These are phyloP conservation scores for Rutidosis leptorrhynchoides DNA, from an alignment of 129 eudicot genomes.

Conservation along the genomic window DNA sequence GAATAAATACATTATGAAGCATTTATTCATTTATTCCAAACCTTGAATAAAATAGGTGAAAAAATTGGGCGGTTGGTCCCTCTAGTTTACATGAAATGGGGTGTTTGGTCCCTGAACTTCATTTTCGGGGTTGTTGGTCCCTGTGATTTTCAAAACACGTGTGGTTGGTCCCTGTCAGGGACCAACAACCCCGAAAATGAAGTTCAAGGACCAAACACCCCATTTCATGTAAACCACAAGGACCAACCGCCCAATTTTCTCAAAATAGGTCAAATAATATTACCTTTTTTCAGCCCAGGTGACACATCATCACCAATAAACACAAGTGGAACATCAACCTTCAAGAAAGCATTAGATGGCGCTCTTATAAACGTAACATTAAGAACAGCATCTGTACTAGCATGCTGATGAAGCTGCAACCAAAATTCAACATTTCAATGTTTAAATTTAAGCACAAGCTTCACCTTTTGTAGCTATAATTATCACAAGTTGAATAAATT, in stretches of 20 bases:
- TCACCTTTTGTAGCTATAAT: slow-evolving; percentile 10
- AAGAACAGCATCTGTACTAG: slow-evolving; percentile 72
- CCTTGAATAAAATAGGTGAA: too few relatives aligned
- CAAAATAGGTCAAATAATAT: slow-evolving; percentile 2
- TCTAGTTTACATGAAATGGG: too few relatives aligned
- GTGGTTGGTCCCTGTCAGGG: too few relatives aligned
- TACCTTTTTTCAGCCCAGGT: slow-evolving; percentile 95
- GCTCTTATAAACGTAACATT: slow-evolving; percentile 95
- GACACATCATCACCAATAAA: slow-evolving; percentile 95
- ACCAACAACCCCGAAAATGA: too few relatives aligned
- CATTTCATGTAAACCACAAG: too few relatives aligned
- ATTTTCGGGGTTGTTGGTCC: too few relatives aligned
- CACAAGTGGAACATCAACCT: slow-evolving; percentile 90
- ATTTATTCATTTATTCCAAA: background rate
- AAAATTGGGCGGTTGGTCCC: too few relatives aligned
- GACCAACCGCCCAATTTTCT: too few relatives aligned
- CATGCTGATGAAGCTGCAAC: slow-evolving; percentile 76
- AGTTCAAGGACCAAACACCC: too few relatives aligned
- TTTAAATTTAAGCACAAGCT: background rate
- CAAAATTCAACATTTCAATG: background rate
- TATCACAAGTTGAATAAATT: slow-evolving; percentile 19
- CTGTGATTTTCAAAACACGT: too few relatives aligned
- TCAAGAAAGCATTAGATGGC: slow-evolving; percentile 76
- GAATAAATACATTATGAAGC: background rate
- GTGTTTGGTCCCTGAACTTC: too few relatives aligned